Percentiles rank a stretch among this genome's conserved stretches.
Conservation (phyloP, 2,329 filamentous ascomycete genomes). For the Neurospora sp. region DNA sequence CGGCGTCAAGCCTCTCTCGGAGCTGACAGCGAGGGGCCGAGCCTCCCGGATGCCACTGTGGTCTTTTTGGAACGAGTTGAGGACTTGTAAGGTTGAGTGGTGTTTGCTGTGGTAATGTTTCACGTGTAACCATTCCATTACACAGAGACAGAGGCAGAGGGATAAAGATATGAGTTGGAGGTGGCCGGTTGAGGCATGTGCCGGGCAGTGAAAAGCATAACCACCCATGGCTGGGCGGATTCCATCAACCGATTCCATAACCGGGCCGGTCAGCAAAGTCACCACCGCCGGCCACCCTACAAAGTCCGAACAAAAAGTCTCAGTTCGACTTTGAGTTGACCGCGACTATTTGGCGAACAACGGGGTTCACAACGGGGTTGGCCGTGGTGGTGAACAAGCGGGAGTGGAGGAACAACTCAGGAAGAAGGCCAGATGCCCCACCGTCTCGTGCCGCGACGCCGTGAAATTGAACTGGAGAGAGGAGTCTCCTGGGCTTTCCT, state of each 20-base stretch:
- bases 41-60: neutral
- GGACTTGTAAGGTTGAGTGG: neutral
- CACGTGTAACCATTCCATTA: neutral
- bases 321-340: neutral
- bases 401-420: neutral
- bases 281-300: neutral
- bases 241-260: neutral
- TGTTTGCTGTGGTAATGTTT: neutral
- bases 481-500: neutral
- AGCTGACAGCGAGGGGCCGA: neutral
- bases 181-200: neutral
- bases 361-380: neutral
- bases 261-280: neutral
- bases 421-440: slow-evolving; percentile 5
- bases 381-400: neutral
- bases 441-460: slow-evolving; percentile 12
- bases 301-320: neutral
- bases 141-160: neutral
- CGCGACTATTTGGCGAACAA: neutral
- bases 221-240: neutral
- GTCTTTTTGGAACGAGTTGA: neutral
- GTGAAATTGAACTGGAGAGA: slow-evolving; percentile 12
- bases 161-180: neutral
- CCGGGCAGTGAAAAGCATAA: neutral
- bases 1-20: neutral